A percentile compares a stretch with the other conserved stretches of the same genome.
phyloP scores from a whole-genome alignment of 2,329 filamentous ascomycete genomes.

The Fusarium verticillioides region DNA sequence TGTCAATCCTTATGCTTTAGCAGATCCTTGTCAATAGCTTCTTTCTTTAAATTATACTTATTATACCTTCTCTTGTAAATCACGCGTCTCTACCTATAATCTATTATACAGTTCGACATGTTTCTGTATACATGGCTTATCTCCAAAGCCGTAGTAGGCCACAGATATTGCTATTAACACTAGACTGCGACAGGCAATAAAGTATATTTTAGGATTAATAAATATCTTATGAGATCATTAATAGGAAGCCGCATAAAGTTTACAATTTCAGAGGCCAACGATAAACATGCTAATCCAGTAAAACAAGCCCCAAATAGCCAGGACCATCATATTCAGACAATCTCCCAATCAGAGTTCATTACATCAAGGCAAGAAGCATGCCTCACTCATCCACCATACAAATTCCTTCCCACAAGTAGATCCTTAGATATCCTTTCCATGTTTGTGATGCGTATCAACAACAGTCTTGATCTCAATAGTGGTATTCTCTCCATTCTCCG shows the following conservation, averaged over 20 bases:
- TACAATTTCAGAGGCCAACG: not conserved
- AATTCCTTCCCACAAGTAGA: no score
- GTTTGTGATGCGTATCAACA: not conserved
- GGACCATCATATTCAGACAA: not conserved
- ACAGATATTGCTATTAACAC: not conserved
- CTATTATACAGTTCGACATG: no score
- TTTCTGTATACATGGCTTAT: no score
- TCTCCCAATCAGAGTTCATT: not conserved
- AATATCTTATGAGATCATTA: no score
- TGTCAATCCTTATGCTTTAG: not conserved
- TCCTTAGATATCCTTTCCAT: not conserved
- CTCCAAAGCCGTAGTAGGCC: no score
- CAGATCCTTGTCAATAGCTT: not conserved
- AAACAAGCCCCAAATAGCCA: not conserved
- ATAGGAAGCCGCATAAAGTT: not conserved
- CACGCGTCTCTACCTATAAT: no score
- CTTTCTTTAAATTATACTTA: not conserved
- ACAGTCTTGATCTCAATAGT: not conserved
- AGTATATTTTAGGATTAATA: no score
- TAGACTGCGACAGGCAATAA: no score
- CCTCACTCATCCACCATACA: not conserved
- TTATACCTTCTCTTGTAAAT: not conserved
- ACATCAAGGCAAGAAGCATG: not conserved
- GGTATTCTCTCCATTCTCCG: slow-evolving; percentile 53
- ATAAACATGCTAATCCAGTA: not conserved